Percentiles rank a stretch among this genome's conserved stretches.
phyloP scores from a whole-genome alignment of 495 filamentous ascomycete species.

The Aspergillus funiculosus region DNA sequence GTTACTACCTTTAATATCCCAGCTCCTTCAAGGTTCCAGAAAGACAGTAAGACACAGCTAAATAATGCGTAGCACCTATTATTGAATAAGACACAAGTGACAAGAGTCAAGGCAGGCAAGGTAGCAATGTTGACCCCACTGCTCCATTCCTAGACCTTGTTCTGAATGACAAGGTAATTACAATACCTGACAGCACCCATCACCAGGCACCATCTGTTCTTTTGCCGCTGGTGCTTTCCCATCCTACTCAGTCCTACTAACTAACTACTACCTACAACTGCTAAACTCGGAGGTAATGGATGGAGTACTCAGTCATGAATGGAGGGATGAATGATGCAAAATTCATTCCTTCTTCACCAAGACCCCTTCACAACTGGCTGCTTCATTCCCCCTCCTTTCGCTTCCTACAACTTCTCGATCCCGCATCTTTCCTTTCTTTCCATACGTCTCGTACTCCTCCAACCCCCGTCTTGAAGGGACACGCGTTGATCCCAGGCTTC shows the following conservation, averaged over 20 bases:
- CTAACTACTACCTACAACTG: neutral
- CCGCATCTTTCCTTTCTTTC: slow-evolving; percentile 2
- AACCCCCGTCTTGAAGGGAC: slow-evolving; percentile 24
- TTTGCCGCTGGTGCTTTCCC: slow-evolving; percentile 5
- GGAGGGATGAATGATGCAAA: slow-evolving; percentile 13
- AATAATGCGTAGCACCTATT: neutral
- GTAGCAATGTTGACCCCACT: slow-evolving; percentile 9
- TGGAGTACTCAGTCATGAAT: too few species aligned
- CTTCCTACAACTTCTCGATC: neutral
- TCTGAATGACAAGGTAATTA: slow-evolving; percentile 7
- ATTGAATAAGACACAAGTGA: neutral
- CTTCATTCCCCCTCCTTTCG: neutral
- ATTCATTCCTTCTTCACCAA: too few species aligned
- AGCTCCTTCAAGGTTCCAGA: too few species aligned
- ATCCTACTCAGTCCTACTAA: slow-evolving; percentile 1
- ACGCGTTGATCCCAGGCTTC: slow-evolving; percentile 39
- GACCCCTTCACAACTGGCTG: neutral
- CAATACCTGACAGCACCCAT: slow-evolving; percentile 17
- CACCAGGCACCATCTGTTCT: slow-evolving; percentile 1
- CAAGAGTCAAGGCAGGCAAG: neutral
- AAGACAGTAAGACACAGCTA: neutral
- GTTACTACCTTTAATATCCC: too few species aligned
- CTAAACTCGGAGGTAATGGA: too few species aligned
- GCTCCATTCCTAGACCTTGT: slow-evolving; percentile 1
- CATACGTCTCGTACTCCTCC: neutral